phyloP scores from a whole-genome alignment of 495 filamentous ascomycete species.

The Aspergillus hancockii region DNA sequence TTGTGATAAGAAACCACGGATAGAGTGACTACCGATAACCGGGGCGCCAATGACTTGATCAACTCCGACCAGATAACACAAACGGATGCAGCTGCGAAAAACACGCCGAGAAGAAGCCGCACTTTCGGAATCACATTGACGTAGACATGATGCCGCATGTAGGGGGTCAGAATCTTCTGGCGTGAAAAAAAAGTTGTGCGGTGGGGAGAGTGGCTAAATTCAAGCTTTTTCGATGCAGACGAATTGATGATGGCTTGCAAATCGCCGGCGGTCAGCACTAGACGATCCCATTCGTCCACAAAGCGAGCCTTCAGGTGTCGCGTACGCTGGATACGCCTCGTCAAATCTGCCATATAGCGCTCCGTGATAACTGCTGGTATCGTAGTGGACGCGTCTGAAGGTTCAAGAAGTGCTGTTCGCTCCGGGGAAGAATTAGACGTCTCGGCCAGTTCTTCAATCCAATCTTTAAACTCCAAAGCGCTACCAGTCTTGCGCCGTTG shows the following conservation, averaged over 20 bases:
- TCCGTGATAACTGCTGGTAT: constrained; percentile 85
- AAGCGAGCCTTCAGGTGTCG: constrained; percentile 82
- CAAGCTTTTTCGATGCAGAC: constrained; percentile 73
- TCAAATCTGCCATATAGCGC: constrained; percentile 87
- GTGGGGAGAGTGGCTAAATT: constrained; percentile 63
- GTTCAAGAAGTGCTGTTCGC: constrained; percentile 48
- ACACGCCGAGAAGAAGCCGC: constrained; percentile 57
- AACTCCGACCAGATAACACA: constrained; percentile 92
- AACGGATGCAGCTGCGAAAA: constrained; percentile 72
- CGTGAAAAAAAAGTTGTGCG: constrained; percentile 54
- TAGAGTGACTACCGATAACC: constrained; percentile 78
- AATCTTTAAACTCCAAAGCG: constrained; percentile 81
- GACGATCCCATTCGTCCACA: constrained; percentile 78
- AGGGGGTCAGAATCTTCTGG: constrained; percentile 70
- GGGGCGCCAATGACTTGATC: constrained; percentile 72
- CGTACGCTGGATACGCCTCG: constrained; percentile 74
- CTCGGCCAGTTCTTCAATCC: constrained; percentile 91
- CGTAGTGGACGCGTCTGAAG: constrained; percentile 34
- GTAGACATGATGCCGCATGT: constrained; percentile 78
- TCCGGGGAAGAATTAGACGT: constrained; percentile 67
- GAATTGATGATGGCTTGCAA: constrained; percentile 86
- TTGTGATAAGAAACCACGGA: constrained; percentile 80
- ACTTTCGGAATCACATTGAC: constrained; percentile 67
- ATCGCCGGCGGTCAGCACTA: constrained; percentile 70
- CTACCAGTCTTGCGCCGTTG: constrained; percentile 79